Percentiles rank a stretch among this genome's conserved stretches.
Evolutionary conservation across 1,139 yeast species (phyloP).

Genomic region (Taphrina confusa): DNA sequence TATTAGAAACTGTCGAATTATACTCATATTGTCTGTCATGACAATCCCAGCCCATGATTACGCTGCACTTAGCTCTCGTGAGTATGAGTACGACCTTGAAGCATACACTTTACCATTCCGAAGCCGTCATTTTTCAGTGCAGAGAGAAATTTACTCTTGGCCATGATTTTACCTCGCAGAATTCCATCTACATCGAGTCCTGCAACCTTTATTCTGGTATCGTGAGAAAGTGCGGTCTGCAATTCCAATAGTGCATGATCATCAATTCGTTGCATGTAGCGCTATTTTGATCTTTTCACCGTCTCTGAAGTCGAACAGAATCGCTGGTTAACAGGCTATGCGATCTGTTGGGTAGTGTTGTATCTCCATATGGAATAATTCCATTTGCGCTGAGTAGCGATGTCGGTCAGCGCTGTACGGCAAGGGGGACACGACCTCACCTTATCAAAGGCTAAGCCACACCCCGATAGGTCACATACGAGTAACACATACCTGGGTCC

Average conservation of each 20-base stretch:
- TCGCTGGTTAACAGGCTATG: too few species aligned
- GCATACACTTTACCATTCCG: slow-evolving; percentile 42
- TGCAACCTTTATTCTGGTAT: slow-evolving; percentile 46
- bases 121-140: slow-evolving; percentile 44
- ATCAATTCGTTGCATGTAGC: not conserved
- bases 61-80: slow-evolving; percentile 37
- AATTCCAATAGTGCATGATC: not conserved
- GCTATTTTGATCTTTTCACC: not conserved
- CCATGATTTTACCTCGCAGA: slow-evolving; percentile 47
- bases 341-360: too few species aligned
- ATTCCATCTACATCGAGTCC: slow-evolving; percentile 49
- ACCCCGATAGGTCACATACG: too few species aligned
- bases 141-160: slow-evolving; percentile 45
- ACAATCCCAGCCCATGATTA: slow-evolving; percentile 49
- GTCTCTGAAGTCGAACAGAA: not conserved
- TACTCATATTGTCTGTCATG: slow-evolving; percentile 46
- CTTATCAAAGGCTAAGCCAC: too few species aligned
- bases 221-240: slow-evolving; percentile 38
- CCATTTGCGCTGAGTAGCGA: too few species aligned
- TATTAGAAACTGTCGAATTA: slow-evolving; percentile 44
- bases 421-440: too few species aligned
- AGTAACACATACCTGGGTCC: too few species aligned
- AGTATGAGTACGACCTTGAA: slow-evolving; percentile 38
- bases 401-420: too few species aligned
- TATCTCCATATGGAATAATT: too few species aligned